Base-by-base conservation (phyloP, 2,329 filamentous ascomycete genomes). In the Fusarium protoensiforme region DNA sequence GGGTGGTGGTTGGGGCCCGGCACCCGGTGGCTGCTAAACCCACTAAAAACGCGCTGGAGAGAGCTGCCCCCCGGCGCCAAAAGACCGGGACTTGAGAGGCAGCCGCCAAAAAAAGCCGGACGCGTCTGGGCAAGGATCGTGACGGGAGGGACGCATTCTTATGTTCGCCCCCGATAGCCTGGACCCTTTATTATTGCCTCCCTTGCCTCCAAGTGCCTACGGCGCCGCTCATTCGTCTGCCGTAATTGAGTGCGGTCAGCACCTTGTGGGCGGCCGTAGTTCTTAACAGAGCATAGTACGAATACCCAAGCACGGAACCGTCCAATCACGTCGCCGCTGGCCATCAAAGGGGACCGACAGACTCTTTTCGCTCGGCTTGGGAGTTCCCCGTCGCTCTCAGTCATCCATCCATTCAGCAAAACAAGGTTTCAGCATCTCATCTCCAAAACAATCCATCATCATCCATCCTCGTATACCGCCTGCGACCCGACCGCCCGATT, bases 351-450 rank as follows among this genome's bases (percentile, higher is more conserved):
- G 18, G 46, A 51, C 27, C 10, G 54, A 71, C 68, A 75, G 71
- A 74, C 71, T 67, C 65, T 69, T 73, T 69, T 73, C 74, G 27
- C 27, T 72, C 64, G 60, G 66, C 68, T 64, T 75, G 59, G 68
- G 43, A 64, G 61, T 73, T 65, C 69, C 72, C 75, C 73, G 64
- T 75, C 74, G 70, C 68, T 60, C 58, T 71, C 72, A 72, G 65
- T 74, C 59, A 54, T 70, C 53, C 41, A 65, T 66, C 62, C 64
- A 56, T 60, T 64, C 64, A 62, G 69, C 60, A 70, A 77, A 77
- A 68, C 77, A 77, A 76, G 74, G 69, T 75, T 69, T 67, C 69
- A 74, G 57, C 66, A 64, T 73, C 63, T 63, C 61, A 70, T 61
- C 56, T 69, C 64, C 54, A 70, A 75, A 65, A 61, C 59, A 67